Base-by-base conservation (phyloP, 495 filamentous ascomycete species). In the Hypoxylon lienhwacheense region DNA sequence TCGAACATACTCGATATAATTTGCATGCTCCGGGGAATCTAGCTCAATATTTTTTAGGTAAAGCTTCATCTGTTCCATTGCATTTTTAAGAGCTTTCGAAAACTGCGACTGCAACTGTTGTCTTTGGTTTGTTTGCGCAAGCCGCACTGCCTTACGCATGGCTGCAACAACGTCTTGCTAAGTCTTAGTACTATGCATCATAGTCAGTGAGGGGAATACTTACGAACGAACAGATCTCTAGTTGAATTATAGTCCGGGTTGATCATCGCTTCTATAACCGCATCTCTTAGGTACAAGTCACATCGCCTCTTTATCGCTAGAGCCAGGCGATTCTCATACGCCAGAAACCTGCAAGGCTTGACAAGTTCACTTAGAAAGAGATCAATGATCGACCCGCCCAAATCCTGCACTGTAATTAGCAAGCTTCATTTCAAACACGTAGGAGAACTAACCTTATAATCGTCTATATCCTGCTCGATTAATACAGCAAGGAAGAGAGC, bases 21-120 rank as follows among this genome's bases (percentile, higher is more conserved):
- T 19, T 8, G 54, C 53, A 24, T 80, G 76, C 28, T 70, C 66
- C 15, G 29, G 25, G 0, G 64, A 47, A 7, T 66, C 54, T 4
- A 63, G 33, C 0, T 47, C 54, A 19, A 75, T 55, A 0, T 63
- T 59, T 15, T 69, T 61, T 0, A 81, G 65, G 47, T 77, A 66
- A n/a, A 63, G 39, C 46, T 72, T 75, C 52, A 81, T 78, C 20
- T 69, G 72, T n/a, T 70, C 66, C 77, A 81, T 80, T 5, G 64
- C 64, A 15, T 55, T 56, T 26, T 66, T 64, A 2, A 81, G 54
- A 11, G 63, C 65, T 25, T 55, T 66, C 12, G 59, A 59, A 58
- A 69, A 77, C 11, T 72, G 63, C 0, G 55, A 54, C 12, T 70
- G 67, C 10, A 70, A 52, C 10, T 65, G 55, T 25, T 50, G 42